Evolutionary conservation across 2,329 filamentous ascomycete species (phyloP).

Genomic region (Didymella arachidicola): DNA sequence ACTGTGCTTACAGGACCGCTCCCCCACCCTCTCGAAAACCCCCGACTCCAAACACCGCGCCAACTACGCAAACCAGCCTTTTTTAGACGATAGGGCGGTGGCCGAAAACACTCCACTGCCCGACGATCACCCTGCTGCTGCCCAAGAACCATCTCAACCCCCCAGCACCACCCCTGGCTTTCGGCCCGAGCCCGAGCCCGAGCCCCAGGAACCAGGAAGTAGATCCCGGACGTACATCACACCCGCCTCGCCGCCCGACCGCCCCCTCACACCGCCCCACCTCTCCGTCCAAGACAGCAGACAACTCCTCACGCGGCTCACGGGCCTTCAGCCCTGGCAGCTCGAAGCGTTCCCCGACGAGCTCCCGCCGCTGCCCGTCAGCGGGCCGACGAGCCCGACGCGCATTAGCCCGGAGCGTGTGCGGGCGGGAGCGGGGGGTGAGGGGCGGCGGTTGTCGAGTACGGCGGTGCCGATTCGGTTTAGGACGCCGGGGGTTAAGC

Average conservation of each 20-base stretch:
- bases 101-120: slow-evolving; percentile 57
- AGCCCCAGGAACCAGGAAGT: slow-evolving; percentile 19
- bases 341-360: slow-evolving; percentile 48
- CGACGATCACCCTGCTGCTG: slow-evolving; percentile 47
- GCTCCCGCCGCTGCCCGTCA: slow-evolving; percentile 43
- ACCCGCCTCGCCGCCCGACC: slow-evolving; percentile 32
- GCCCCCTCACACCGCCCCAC: slow-evolving; percentile 42
- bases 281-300: slow-evolving; percentile 45
- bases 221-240: slow-evolving; percentile 31
- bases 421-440: slow-evolving; percentile 27
- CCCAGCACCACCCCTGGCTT: slow-evolving; percentile 44
- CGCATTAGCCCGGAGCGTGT: slow-evolving; percentile 34
- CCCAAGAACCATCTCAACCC: slow-evolving; percentile 28
- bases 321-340: slow-evolving; percentile 47
- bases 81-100: slow-evolving; percentile 72
- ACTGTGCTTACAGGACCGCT: slow-evolving; percentile 43
- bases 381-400: slow-evolving; percentile 42
- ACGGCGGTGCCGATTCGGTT: slow-evolving; percentile 66
- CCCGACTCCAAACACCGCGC: slow-evolving; percentile 30
- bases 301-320: slow-evolving; percentile 44
- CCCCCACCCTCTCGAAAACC: slow-evolving; percentile 37
- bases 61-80: slow-evolving; percentile 60
- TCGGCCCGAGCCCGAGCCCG: slow-evolving; percentile 33
- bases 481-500: slow-evolving; percentile 54
- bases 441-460: slow-evolving; percentile 45